Evolutionary conservation across 768 basidiomycete genomes (phyloP).

Genomic region (Rhizopogon sp.): DNA sequence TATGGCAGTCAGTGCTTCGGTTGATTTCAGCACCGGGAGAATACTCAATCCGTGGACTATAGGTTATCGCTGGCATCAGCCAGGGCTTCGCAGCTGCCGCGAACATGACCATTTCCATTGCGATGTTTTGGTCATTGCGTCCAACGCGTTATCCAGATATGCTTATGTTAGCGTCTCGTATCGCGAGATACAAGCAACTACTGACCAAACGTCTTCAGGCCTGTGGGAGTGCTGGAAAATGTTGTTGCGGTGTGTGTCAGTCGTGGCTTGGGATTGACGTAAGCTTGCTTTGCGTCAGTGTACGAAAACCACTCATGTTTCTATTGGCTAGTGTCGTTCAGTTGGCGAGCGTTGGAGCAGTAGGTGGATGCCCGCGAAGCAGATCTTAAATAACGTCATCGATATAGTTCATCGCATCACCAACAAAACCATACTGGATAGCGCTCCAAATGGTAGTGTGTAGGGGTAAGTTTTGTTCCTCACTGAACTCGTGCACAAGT

Average conservation of each 20-base stretch:
- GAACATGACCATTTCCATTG: slow-evolving; percentile 10
- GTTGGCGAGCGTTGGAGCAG: slow-evolving; percentile 11
- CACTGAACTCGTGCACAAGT: not conserved
- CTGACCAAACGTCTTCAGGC: slow-evolving; percentile 8
- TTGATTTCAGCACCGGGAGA: not conserved
- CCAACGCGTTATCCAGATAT: slow-evolving; percentile 12
- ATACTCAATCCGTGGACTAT: not conserved
- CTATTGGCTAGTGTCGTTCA: slow-evolving; percentile 13
- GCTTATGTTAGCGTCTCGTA: slow-evolving; percentile 7
- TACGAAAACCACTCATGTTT: not conserved
- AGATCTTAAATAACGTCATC: not conserved
- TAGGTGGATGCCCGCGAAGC: slow-evolving; percentile 6
- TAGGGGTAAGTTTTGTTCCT: slow-evolving; percentile 14
- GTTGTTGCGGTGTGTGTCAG: slow-evolving; percentile 3
- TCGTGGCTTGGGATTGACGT: slow-evolving; percentile 22
- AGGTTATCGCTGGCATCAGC: slow-evolving; percentile 13
- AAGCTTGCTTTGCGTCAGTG: slow-evolving; percentile 2
- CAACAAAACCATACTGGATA: slow-evolving; percentile 19
- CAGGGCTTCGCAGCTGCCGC: slow-evolving; percentile 5
- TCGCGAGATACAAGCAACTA: not conserved
- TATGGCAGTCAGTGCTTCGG: slow-evolving; percentile 15
- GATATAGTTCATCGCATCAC: slow-evolving; percentile 18
- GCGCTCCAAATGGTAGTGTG: slow-evolving; percentile 21
- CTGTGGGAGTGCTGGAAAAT: slow-evolving; percentile 1
- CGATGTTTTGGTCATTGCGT: slow-evolving; percentile 17